Base-by-base conservation (phyloP, 768 basidiomycete genomes). In the Pulveroboletus sp. region DNA sequence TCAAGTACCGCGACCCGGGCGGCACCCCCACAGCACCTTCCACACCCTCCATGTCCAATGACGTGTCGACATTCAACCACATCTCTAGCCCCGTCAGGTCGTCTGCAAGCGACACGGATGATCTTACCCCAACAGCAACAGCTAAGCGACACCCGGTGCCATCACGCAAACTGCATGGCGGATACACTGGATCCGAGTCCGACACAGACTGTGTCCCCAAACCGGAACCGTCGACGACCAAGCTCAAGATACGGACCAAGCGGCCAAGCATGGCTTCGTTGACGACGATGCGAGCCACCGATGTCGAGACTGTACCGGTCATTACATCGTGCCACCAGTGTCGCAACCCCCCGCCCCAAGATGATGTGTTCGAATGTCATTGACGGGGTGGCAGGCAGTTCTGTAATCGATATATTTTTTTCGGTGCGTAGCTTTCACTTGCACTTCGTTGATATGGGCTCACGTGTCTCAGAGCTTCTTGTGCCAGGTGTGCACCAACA, bases 401-500 rank as follows among this genome's bases (percentile, higher is more conserved):
- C 43, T 73, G 72, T 44, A 52, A 66, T 25, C 58, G 61, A 43
- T 73, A 72, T 40, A 60, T 73, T 19, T 39, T 56, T 6, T 50
- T 32, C 64, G 72, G 72, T 73, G 5, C 45, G 61, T 52, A 14
- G 13, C 42, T 40, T 44, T 17, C n/a, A n/a, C n/a, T n/a, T n/a
- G n/a, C n/a, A n/a, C n/a, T n/a, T n/a, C n/a, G n/a, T n/a, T n/a
- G n/a, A n/a, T n/a, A n/a, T n/a, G n/a, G n/a, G n/a, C n/a, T n/a
- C n/a, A n/a, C n/a, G n/a, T n/a, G n/a, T n/a, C n/a, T n/a, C n/a
- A 75, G 75, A 52, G 58, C 7, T 75, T 73, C 43, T 46, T 55
- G 20, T 83, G 81, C 53, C 81, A 80, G 0, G 53, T 21, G 13
- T 82, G 80, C 55, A 55, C 59, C 4, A 55, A 65, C 11, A 72